Conservation (phyloP, 768 basidiomycete genomes). For the Gelatoporia subvermispora region DNA sequence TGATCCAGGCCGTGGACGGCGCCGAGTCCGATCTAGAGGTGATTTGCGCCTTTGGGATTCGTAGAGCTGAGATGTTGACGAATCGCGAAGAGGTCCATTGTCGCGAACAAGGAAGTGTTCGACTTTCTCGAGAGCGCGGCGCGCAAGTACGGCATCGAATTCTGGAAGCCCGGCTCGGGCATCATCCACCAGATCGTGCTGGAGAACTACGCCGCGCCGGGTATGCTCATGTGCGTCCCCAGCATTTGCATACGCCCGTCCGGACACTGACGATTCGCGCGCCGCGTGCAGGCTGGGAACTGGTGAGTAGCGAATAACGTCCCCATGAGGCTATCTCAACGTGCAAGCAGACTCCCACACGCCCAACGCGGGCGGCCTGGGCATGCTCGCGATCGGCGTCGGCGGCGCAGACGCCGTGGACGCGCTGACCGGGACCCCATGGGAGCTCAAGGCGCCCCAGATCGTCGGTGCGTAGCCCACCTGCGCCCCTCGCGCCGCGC, state of each 20-base stretch:
- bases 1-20: constrained; percentile 91
- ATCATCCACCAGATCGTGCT: constrained; percentile 98
- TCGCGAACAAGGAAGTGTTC: constrained; percentile 92
- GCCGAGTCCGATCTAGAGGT: constrained; percentile 85
- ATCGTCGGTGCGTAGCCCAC: constrained; percentile 62
- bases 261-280: background rate
- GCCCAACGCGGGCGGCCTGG: constrained; percentile 95
- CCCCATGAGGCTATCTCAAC: background rate
- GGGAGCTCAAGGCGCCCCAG: constrained; percentile 92
- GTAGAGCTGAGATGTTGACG: background rate
- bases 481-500: background rate
- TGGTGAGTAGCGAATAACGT: background rate
- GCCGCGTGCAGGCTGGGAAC: background rate
- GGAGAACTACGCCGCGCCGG: constrained; percentile 95
- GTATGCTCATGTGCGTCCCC: constrained; percentile 74
- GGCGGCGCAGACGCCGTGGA: constrained; percentile 98
- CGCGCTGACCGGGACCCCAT: constrained; percentile 95
- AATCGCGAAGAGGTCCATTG: constrained; percentile 63
- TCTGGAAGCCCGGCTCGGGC: constrained; percentile 93
- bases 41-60: background rate
- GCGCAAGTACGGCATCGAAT: constrained; percentile 91
- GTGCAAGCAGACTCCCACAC: constrained; percentile 84
- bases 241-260: constrained; percentile 1
- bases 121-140: constrained; percentile 94
- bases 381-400: constrained; percentile 96